Percentiles rank a stretch among this genome's conserved stretches.
phyloP scores from a whole-genome alignment of 345 rosid genomes.

The Salix caprea region DNA sequence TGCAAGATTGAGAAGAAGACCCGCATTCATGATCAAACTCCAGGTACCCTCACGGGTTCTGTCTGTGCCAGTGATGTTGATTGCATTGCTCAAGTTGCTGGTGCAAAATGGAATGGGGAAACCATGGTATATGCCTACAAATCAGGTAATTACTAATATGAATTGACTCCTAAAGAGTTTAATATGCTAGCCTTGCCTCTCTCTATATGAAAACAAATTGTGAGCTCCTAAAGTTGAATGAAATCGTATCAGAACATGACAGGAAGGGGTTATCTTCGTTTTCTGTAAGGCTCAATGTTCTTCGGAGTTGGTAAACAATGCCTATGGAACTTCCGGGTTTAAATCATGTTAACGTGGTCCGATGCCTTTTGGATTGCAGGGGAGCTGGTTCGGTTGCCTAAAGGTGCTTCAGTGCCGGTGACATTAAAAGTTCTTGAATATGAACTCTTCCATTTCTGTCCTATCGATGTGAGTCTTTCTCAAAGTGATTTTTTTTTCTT shows the following conservation, averaged over 20 bases:
- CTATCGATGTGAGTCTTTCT: slow-evolving; percentile 49
- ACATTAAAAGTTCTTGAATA: slow-evolving; percentile 81
- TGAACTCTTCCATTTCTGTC: slow-evolving; percentile 84
- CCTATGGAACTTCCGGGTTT: neutral
- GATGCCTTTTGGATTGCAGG: slow-evolving; percentile 35
- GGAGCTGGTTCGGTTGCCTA: slow-evolving; percentile 65
- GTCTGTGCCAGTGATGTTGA: slow-evolving; percentile 77
- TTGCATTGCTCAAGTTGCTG: slow-evolving; percentile 58
- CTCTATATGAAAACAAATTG: neutral
- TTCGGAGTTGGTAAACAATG: neutral
- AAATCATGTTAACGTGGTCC: neutral
- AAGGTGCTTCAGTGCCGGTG: slow-evolving; percentile 71
- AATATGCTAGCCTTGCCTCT: neutral
- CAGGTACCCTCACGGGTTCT: slow-evolving; percentile 68
- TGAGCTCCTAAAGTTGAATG: neutral
- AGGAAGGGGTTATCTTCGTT: neutral
- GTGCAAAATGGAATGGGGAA: slow-evolving; percentile 76
- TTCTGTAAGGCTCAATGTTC: neutral
- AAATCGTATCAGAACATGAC: no score
- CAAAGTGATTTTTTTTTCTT: neutral
- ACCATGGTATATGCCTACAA: slow-evolving; percentile 56
- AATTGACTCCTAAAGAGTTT: neutral
- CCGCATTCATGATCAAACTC: slow-evolving; percentile 74
- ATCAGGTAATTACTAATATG: slow-evolving; percentile 53
- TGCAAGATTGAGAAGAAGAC: slow-evolving; percentile 76